Base-by-base conservation (phyloP, 2,329 filamentous ascomycete genomes). In the Basipetospora chlamydospora region DNA sequence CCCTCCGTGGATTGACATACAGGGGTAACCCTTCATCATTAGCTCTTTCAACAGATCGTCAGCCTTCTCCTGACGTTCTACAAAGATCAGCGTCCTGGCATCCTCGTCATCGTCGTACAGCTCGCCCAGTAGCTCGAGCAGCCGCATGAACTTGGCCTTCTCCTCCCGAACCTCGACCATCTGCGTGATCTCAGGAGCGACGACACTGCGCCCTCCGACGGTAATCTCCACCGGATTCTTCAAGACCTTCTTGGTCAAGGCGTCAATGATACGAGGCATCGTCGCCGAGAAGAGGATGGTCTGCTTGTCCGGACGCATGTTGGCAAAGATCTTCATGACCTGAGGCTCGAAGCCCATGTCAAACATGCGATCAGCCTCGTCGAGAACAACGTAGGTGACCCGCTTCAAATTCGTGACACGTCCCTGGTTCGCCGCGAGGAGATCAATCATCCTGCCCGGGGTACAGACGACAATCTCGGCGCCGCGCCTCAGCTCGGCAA, bases 291-390 rank as follows among this genome's bases (percentile, higher is more conserved):
- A 98, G 17, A 96, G 68, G 35, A 96, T 86, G 1, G 86, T 94
- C 54, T 98, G 90, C 35, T 83, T 78, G 53, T 95, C 83, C 1
- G 90, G 87, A 33, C 90, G 79, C 54, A 94, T 81, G 49, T 90
- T 94, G 45, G 77, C 76, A 52, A 96, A 77, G 40, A 98, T 90
- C 57, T 93, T 95, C 75, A 90, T 90, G 37, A 98, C 87, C 56
- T 98, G 90, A 2, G 90, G 88, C 58, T 94, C 88, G 51, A 98
- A 98, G 11, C 90, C 90, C 90, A 98, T 96, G 55, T 98, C 90
- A 53, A 96, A 95, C 90, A 98, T 96, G 43, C 90, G 80, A 58
- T 98, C 90, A 33, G 90, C 90, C 60, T 98, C 90, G 53, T 98
- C 90, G 26, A 98, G 72, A 9, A 98, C 90, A 17, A 95, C 77